Conservation (phyloP, 2,329 filamentous ascomycete species). For the Trichoderma lentiforme region DNA sequence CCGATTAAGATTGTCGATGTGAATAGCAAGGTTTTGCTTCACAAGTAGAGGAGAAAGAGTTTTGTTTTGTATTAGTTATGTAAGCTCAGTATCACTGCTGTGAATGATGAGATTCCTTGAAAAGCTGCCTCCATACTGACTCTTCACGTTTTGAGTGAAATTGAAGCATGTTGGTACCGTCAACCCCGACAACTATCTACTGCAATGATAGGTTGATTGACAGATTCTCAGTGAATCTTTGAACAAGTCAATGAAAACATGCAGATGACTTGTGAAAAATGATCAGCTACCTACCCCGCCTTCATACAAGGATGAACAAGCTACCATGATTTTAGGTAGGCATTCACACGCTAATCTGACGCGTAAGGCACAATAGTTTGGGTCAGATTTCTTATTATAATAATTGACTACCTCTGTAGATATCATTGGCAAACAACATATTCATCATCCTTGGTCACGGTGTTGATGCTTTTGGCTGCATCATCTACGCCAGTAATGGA, state of each 20-base stretch:
- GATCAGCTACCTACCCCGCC: neutral
- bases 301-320: neutral
- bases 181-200: neutral
- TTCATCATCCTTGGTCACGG: neutral
- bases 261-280: neutral
- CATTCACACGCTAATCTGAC: neutral
- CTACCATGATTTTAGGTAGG: neutral
- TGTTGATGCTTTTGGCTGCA: neutral
- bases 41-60: neutral
- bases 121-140: neutral
- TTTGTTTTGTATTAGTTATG: neutral
- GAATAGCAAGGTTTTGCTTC: constrained; percentile 13
- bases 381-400: too few species aligned
- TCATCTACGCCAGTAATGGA: neutral
- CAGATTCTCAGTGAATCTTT: neutral
- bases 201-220: too few species aligned
- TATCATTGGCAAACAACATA: neutral
- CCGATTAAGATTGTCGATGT: constrained; percentile 17
- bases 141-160: neutral
- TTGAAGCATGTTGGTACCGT: neutral
- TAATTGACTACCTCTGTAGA: neutral
- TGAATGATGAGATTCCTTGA: neutral
- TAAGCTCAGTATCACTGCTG: neutral
- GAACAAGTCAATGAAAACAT: neutral
- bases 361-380: neutral